Percentiles rank a stretch among this genome's conserved stretches.
Conservation (phyloP, 2,329 filamentous ascomycete genomes). For the Ascomycota sp. region DNA sequence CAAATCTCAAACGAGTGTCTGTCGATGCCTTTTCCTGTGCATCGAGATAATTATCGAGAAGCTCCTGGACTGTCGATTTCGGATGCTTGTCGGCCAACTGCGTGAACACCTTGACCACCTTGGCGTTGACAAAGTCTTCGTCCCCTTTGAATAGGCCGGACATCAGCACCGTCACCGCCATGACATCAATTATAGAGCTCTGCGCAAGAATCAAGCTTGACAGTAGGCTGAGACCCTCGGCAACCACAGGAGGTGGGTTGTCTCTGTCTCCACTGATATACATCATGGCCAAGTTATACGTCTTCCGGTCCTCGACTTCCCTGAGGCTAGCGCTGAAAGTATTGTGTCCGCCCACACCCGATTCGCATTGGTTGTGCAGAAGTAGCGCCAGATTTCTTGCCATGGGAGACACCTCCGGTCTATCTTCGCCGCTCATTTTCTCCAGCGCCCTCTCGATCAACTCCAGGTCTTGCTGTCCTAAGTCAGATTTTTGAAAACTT, state of each 20-base stretch:
- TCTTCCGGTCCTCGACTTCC: constrained; percentile 36
- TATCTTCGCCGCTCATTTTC: constrained; percentile 15
- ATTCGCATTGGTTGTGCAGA: constrained; percentile 29
- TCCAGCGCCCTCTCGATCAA: constrained; percentile 27
- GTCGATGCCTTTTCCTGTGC: constrained; percentile 31
- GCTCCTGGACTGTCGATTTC: constrained; percentile 34
- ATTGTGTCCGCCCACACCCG: constrained; percentile 21
- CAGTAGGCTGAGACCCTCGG: constrained; percentile 39
- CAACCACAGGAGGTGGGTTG: constrained; percentile 42
- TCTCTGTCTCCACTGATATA: constrained; percentile 37
- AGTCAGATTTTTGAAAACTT: constrained; percentile 27
- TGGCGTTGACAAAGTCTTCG: constrained; percentile 50
- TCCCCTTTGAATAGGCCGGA: constrained; percentile 39
- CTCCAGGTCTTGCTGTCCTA: constrained; percentile 18
- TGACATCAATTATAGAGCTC: constrained; percentile 42
- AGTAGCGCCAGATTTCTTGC: constrained; percentile 33
- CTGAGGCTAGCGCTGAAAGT: constrained; percentile 19
- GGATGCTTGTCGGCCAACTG: constrained; percentile 39
- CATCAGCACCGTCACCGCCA: constrained; percentile 37
- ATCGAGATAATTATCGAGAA: constrained; percentile 47
- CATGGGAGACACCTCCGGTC: constrained; percentile 24
- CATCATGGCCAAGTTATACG: constrained; percentile 37
- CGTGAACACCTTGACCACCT: constrained; percentile 42
- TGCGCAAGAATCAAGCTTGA: constrained; percentile 30
- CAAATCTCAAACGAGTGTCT: constrained; percentile 44